Evolutionary conservation across 192 early-diverging fungal genomes (phyloP).

Genomic region (Chytriomyces hyalinus): DNA sequence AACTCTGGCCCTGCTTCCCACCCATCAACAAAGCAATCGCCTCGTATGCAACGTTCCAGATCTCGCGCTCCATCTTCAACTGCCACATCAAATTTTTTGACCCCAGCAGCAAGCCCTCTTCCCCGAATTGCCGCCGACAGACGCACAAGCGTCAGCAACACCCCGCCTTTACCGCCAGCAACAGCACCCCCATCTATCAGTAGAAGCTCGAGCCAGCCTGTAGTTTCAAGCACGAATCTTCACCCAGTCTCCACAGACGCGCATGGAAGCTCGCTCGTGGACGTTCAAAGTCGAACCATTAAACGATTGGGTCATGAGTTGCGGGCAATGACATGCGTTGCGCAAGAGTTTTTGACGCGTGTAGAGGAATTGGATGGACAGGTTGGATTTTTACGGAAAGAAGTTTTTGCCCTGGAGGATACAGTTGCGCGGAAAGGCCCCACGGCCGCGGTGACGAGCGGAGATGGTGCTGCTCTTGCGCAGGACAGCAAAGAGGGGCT

Average conservation of each 20-base stretch:
- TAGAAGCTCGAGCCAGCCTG: background rate
- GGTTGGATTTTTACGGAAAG: background rate
- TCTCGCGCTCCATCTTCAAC: background rate
- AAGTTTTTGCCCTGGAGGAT: slow-evolving; percentile 12
- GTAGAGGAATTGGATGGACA: background rate
- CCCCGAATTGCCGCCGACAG: background rate
- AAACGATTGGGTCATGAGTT: slow-evolving; percentile 5
- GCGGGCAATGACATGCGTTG: slow-evolving; percentile 21
- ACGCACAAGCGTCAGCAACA: background rate
- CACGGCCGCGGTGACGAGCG: background rate
- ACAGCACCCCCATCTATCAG: background rate
- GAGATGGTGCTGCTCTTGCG: background rate
- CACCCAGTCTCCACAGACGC: background rate
- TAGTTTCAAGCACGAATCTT: background rate
- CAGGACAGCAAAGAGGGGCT: background rate
- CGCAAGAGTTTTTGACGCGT: slow-evolving; percentile 19
- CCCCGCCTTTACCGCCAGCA: background rate
- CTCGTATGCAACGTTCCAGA: background rate
- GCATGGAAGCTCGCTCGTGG: background rate
- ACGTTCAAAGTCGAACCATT: background rate
- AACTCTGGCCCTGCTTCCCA: background rate
- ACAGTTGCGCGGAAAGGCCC: background rate
- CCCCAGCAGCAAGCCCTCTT: background rate
- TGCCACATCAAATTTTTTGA: background rate
- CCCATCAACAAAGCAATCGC: background rate